Base-by-base conservation (phyloP, 1,139 yeast genomes). In the Scheffersomyces titani region DNA sequence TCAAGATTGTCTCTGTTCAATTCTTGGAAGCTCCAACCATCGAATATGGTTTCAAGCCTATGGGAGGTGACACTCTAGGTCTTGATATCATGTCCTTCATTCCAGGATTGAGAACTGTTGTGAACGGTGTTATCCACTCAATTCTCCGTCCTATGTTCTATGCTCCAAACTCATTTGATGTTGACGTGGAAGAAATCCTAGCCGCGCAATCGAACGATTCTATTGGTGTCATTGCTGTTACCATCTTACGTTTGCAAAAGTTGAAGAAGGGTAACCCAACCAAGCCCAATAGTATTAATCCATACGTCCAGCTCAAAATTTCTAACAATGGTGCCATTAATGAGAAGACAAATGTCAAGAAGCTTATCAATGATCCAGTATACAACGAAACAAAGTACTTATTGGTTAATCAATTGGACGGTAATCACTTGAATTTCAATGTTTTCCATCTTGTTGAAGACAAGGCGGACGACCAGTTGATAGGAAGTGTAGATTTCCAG, bases 1-100 rank as follows among this genome's bases (percentile, higher is more conserved):
- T 90, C 56, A 87, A 86, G 62, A 74, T 84, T 67, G 90, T 89
- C 19, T 86, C 91, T 16, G 76, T 89, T 56, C 89, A 87, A 63
- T 85, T 90, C 65, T 76, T 89, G 67, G 94, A 89, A 70, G 89
- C 93, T 24, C 94, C 96, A 49, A 78, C 81, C 21, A 88, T 89
- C 67, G 93, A 88, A 68, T 89, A 89, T 69, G 88, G 87, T 20
- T 82, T 90, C 74, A 89, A 89, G 68, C 96, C 96, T n/a, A 89
- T 89, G 55, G 94, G 94, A 70, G 96, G 96, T 74, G 93, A 89
- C 68, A 87, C 92, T 19, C 80, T 89, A 59, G 96, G 96, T 61
- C 70, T 90, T 55, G 96, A 90, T 75, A 84, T 90, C 61, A 90
- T 90, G 96, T 86, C 93, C 0, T 81, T 89, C 63, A 82, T 90